Evolutionary conservation across 176 grass and related monocot genomes (phyloP).

Genomic region (Echinochloa phyllopogon): DNA sequence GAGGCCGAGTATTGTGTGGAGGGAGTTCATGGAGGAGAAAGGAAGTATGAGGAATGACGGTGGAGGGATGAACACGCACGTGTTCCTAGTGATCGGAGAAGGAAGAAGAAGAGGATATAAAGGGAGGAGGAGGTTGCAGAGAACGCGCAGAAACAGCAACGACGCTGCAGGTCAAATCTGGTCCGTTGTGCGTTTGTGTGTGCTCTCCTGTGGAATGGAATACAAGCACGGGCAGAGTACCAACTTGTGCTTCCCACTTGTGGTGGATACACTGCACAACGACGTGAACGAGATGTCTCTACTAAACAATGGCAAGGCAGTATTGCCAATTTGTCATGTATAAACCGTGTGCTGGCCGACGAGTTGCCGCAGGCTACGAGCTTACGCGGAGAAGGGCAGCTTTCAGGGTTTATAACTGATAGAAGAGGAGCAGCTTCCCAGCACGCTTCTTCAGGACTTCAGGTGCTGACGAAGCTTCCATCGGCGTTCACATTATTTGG

Average conservation of each 20-base stretch:
- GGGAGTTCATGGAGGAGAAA: background rate
- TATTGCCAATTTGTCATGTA: background rate
- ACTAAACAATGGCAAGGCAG: background rate
- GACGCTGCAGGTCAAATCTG: background rate
- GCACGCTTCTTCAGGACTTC: background rate
- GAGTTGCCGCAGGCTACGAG: background rate
- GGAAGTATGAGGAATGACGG: background rate
- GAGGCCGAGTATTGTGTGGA: conserved; percentile 1
- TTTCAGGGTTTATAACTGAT: background rate
- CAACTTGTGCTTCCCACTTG: conserved; percentile 18
- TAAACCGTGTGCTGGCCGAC: conserved; percentile 16
- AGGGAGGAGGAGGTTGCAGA: background rate
- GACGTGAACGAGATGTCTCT: background rate
- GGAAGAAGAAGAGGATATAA: background rate
- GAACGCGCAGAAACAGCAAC: background rate
- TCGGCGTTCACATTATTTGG: background rate
- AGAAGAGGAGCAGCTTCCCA: background rate
- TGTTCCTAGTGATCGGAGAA: background rate
- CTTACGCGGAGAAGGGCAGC: background rate
- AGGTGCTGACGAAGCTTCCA: background rate
- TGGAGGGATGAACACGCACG: background rate
- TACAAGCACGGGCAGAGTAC: background rate
- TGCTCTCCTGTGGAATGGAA: background rate
- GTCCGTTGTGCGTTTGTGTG: background rate
- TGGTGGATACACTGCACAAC: background rate